These are phyloP conservation scores for Phyllostachys edulis DNA, from an alignment of 176 grass and related monocot genomes.

Conservation along the genomic window DNA sequence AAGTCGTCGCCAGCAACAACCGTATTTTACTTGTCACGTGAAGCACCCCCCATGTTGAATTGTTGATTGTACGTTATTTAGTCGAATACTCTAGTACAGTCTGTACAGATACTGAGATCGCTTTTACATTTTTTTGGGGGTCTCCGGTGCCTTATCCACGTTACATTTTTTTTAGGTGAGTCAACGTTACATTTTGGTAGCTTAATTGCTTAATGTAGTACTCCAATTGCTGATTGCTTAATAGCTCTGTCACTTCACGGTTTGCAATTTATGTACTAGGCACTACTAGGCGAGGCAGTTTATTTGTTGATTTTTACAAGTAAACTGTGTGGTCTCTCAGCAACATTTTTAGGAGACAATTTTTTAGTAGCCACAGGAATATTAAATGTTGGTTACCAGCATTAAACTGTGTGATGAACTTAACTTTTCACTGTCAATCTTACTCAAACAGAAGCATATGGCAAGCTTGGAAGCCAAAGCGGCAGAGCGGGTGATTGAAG, in stretches of 20 bases:
- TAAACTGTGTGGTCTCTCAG: neutral
- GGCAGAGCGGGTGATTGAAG: conserved; percentile 81
- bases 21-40: neutral
- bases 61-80: neutral
- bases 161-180: neutral
- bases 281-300: neutral
- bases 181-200: neutral
- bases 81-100: neutral
- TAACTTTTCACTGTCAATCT: neutral
- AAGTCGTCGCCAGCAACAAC: neutral
- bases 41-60: neutral
- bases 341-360: neutral
- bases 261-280: neutral
- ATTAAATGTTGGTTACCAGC: neutral
- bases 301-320: neutral
- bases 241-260: neutral
- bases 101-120: neutral
- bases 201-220: neutral
- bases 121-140: neutral
- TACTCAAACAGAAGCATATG: conserved; percentile 78
- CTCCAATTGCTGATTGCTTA: neutral
- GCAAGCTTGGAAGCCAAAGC: conserved; percentile 72
- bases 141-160: neutral
- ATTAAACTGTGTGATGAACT: neutral
- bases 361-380: neutral